Conservation (phyloP, 106 monocot species). For the Apostasia shenzhenica region DNA sequence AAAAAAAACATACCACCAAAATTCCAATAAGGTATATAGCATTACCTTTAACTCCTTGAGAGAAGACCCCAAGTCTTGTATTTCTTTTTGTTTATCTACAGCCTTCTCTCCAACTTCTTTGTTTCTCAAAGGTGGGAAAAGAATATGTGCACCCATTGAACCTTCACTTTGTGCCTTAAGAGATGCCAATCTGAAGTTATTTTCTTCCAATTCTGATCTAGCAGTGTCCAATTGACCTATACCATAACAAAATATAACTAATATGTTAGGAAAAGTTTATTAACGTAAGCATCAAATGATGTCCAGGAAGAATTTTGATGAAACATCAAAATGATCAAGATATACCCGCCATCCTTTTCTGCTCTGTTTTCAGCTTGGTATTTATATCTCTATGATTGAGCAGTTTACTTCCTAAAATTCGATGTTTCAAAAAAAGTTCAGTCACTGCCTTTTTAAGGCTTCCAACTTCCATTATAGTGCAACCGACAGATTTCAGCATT, state of each 20-base stretch:
- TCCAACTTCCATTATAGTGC: constrained; percentile 26
- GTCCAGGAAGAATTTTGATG: too few relatives aligned
- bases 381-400: constrained; percentile 44
- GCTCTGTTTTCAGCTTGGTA: constrained; percentile 53
- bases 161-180: constrained; percentile 66
- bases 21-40: neutral
- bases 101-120: constrained; percentile 37
- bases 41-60: constrained; percentile 56
- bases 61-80: constrained; percentile 58
- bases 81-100: constrained; percentile 71
- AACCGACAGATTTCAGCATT: constrained; percentile 26
- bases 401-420: constrained; percentile 37
- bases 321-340: neutral
- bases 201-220: constrained; percentile 68
- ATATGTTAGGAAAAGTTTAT: too few relatives aligned
- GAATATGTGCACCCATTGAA: constrained; percentile 43
- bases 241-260: too few relatives aligned
- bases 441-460: constrained; percentile 26
- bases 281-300: too few relatives aligned
- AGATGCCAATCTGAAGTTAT: constrained; percentile 37
- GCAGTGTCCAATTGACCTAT: constrained; percentile 65
- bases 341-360: constrained; percentile 63
- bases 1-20: neutral
- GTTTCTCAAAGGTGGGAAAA: constrained; percentile 63
- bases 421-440: constrained; percentile 69